phyloP scores from a whole-genome alignment of 2,329 filamentous ascomycete genomes.

The Ophiocordyceps polyrhachis-furcata region DNA sequence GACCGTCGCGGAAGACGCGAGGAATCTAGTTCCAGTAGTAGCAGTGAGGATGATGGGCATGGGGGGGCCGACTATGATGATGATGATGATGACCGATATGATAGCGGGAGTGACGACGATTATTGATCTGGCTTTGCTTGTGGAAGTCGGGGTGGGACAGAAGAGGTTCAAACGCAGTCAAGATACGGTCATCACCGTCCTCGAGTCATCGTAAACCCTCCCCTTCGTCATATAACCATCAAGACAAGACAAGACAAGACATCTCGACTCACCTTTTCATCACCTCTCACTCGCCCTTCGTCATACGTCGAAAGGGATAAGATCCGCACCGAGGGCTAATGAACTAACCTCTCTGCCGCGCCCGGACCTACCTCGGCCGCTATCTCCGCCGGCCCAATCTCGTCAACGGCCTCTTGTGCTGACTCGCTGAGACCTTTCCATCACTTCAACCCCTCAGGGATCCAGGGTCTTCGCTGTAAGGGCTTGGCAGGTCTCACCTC shows the following conservation, averaged over 20 bases:
- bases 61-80: neutral
- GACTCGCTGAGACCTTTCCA: neutral
- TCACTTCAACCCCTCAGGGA: too few relatives aligned
- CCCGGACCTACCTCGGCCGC: too few relatives aligned
- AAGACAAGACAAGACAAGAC: too few relatives aligned
- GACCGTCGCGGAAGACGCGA: conserved; percentile 11
- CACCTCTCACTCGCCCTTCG: too few relatives aligned
- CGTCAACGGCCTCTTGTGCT: neutral
- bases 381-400: neutral
- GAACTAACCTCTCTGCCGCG: too few relatives aligned
- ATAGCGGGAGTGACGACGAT: conserved; percentile 12
- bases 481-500: too few relatives aligned
- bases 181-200: too few relatives aligned
- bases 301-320: neutral
- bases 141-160: neutral
- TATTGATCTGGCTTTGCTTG: conserved; percentile 3
- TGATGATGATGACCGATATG: conserved; percentile 17
- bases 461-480: too few relatives aligned
- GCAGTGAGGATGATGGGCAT: conserved; percentile 14
- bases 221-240: too few relatives aligned
- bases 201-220: too few relatives aligned
- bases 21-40: conserved; percentile 28
- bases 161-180: neutral
- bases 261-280: too few relatives aligned
- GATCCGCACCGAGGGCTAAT: too few relatives aligned